A percentile compares a stretch with the other conserved stretches of the same genome.
These are phyloP conservation scores for Cladosporium sp. DNA, from an alignment of 2,329 filamentous ascomycete species.

Conservation along the genomic window DNA sequence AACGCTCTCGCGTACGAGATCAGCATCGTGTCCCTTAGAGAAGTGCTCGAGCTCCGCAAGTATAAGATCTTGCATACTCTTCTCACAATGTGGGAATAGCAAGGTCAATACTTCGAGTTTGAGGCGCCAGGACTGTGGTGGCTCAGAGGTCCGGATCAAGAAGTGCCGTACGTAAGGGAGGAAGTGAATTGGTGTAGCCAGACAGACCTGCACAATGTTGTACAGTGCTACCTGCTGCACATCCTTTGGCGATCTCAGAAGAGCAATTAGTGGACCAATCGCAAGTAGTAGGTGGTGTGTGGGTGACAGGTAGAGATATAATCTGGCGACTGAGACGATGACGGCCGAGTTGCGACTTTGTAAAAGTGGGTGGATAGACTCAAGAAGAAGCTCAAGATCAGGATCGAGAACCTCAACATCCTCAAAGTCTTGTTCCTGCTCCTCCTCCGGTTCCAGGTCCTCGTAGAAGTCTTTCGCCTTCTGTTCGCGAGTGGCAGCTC, in stretches of 20 bases:
- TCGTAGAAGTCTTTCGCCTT: constrained; percentile 71
- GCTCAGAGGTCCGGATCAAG: constrained; percentile 76
- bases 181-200: constrained; percentile 75
- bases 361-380: constrained; percentile 76
- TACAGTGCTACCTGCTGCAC: constrained; percentile 87
- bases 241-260: constrained; percentile 80
- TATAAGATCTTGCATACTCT: constrained; percentile 78
- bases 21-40: constrained; percentile 70
- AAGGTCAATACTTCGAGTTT: constrained; percentile 91
- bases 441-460: constrained; percentile 54
- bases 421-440: constrained; percentile 52
- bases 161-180: constrained; percentile 88
- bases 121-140: constrained; percentile 79
- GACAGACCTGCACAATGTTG: constrained; percentile 91
- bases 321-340: constrained; percentile 80
- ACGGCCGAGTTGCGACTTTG: constrained; percentile 93
- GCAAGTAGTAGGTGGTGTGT: constrained; percentile 71
- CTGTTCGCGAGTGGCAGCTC: constrained; percentile 45
- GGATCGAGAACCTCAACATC: constrained; percentile 68
- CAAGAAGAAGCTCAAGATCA: constrained; percentile 79
- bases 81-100: constrained; percentile 79
- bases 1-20: constrained; percentile 83
- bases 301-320: constrained; percentile 82
- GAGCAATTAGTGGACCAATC: constrained; percentile 80
- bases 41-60: constrained; percentile 94